These are phyloP conservation scores for Priceomyces haplophilus DNA, from an alignment of 805 yeast species.

Conservation along the genomic window DNA sequence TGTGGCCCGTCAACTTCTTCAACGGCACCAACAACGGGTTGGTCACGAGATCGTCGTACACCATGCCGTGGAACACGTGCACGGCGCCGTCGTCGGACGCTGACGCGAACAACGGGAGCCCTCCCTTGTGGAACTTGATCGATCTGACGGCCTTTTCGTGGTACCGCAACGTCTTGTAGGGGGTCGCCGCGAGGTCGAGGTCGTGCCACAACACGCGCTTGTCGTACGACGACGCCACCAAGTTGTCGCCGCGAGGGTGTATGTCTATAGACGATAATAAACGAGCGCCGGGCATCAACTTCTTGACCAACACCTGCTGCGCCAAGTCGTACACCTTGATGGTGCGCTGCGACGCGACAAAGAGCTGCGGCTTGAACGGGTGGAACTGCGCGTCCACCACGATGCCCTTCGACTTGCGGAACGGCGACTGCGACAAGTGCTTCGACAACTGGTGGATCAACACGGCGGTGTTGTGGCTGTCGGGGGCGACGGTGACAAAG, in stretches of 20 bases:
- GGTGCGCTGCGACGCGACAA: conserved; percentile 91
- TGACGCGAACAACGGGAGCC: conserved; percentile 86
- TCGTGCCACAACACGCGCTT: conserved; percentile 98
- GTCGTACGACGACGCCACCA: conserved; percentile 88
- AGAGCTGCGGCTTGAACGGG: conserved; percentile 90
- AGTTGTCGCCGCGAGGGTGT: conserved; percentile 95
- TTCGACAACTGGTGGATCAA: conserved; percentile 92
- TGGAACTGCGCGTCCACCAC: conserved; percentile 96
- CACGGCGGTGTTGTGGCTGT: conserved; percentile 82
- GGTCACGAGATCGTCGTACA: conserved; percentile 91
- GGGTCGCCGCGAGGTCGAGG: conserved; percentile 81
- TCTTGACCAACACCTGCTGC: conserved; percentile 78
- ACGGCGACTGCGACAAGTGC: conserved; percentile 94
- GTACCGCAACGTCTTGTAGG: conserved; percentile 92
- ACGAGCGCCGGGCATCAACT: conserved; percentile 91
- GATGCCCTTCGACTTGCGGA: conserved; percentile 87
- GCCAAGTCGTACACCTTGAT: conserved; percentile 87
- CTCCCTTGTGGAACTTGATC: conserved; percentile 80
- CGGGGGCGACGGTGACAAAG: conserved; percentile 95
- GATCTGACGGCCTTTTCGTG: conserved; percentile 93
- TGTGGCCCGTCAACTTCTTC: conserved; percentile 90
- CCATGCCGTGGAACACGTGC: conserved; percentile 95
- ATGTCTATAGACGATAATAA: conserved; percentile 90
- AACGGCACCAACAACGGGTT: conserved; percentile 94
- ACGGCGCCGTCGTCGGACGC: conserved; percentile 93